Conservation (phyloP, 1,139 yeast species). For the Saccharomyces pastorianus region DNA sequence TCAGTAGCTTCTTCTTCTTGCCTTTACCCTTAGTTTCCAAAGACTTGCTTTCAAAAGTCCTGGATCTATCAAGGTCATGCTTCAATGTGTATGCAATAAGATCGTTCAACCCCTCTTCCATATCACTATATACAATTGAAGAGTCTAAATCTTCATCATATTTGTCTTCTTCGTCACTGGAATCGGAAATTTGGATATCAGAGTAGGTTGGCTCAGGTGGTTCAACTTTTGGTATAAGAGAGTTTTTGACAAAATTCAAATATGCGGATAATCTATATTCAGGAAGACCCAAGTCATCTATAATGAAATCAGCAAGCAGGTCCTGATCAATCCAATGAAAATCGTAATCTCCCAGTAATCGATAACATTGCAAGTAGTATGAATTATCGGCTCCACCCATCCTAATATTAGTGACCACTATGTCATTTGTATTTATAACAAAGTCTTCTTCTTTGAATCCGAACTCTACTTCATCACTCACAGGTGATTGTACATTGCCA, state of each 20-base stretch:
- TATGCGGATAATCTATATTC: constrained; percentile 49
- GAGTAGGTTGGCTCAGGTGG: constrained; percentile 34
- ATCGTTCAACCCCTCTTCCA: constrained; percentile 38
- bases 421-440: constrained; percentile 43
- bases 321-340: constrained; percentile 50
- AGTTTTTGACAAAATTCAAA: constrained; percentile 41
- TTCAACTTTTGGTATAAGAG: constrained; percentile 33
- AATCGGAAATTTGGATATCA: constrained; percentile 40
- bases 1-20: constrained; percentile 46
- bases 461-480: constrained; percentile 41
- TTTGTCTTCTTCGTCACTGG: constrained; percentile 21
- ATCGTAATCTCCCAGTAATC: constrained; percentile 46
- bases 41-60: constrained; percentile 36
- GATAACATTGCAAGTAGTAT: constrained; percentile 41
- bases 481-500: neutral
- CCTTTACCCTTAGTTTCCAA: constrained; percentile 50
- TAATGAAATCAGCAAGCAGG: constrained; percentile 41
- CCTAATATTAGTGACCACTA: constrained; percentile 48
- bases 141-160: constrained; percentile 36
- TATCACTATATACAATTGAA: constrained; percentile 15
- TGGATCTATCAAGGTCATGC: constrained; percentile 30
- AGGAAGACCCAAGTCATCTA: constrained; percentile 47
- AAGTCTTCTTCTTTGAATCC: constrained; percentile 62
- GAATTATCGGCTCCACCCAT: constrained; percentile 43
- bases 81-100: constrained; percentile 42